Percentiles rank a stretch among this genome's conserved stretches.
Conservation (phyloP, 768 basidiomycete species). For the Suillus plorans region DNA sequence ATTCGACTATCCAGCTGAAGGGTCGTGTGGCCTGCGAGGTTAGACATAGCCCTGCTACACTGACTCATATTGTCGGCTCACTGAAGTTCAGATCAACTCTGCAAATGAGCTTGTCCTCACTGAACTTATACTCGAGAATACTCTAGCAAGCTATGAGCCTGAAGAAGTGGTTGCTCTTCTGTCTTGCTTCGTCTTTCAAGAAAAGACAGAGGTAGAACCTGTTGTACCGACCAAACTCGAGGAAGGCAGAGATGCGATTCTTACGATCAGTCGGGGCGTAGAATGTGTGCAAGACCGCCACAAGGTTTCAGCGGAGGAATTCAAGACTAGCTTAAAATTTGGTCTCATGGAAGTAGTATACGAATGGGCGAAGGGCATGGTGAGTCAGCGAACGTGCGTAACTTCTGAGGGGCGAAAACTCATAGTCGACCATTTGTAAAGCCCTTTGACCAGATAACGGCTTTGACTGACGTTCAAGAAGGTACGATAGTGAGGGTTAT, state of each 20-base stretch:
- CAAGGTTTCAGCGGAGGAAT: conserved; percentile 78
- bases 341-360: conserved; percentile 96
- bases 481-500: conserved; percentile 97
- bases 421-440: conserved; percentile 31
- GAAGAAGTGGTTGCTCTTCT: conserved; percentile 96
- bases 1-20: conserved; percentile 92
- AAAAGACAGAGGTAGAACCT: conserved; percentile 93
- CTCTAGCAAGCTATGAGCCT: conserved; percentile 84
- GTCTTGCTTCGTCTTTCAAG: conserved; percentile 97
- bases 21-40: conserved; percentile 99
- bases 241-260: conserved; percentile 76
- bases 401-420: neutral
- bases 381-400: conserved; percentile 35
- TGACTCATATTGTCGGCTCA: conserved; percentile 7
- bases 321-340: conserved; percentile 78
- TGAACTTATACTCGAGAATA: conserved; percentile 95
- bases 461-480: conserved; percentile 91
- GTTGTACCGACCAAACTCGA: conserved; percentile 75
- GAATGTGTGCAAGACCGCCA: conserved; percentile 76
- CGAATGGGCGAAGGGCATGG: conserved; percentile 99
- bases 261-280: conserved; percentile 76
- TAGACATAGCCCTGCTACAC: conserved; percentile 7
- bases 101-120: conserved; percentile 96
- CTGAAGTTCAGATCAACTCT: conserved; percentile 82
- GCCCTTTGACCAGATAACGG: conserved; percentile 95